Base-by-base conservation (phyloP, 345 rosid species). In the Lumnitzera racemosa region DNA sequence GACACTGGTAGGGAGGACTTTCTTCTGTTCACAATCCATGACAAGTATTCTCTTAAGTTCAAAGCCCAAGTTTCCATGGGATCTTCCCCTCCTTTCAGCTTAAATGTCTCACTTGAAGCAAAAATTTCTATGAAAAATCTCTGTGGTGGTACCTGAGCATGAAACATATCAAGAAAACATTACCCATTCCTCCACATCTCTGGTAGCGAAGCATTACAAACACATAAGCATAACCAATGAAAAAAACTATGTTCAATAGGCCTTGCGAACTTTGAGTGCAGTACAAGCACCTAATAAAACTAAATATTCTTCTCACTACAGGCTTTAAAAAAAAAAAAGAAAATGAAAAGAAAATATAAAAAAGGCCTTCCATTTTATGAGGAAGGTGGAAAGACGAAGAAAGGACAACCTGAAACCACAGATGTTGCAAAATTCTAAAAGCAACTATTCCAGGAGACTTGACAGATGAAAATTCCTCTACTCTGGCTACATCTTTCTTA, bases 331-430 rank as follows among this genome's bases (percentile, higher is more conserved):
- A 5, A 36, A 4, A 36, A 36, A 36, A 36, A 1, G 11, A 5
- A 53, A 53, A 53, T 53, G 56, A n/a, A 50, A 60, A 49, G 50
- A 27, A 60, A 48, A 50, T 15, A 49, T 20, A 31, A 14, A 50
- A 27, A 36, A 36, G 5, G 43, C 11, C 9, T 36, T 23, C 15
- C 56, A 53, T 49, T 10, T 23, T 12, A 53, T 29, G 27, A 24
- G 20, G 24, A 13, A 64, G 46, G 14, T 36, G 47, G n/a, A 23
- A 46, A 15, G n/a, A 52, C 56, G 36, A 16, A 54, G 24, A 25
- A 72, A 57, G 53, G 47, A 80, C 10, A 66, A 89, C 98, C 96
- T 91, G 90, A 81, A 71, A 73, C 92, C 95, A 91, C 46, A 89
- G 69, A 65, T 74, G 84, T 61, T 68, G 83, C 78, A 89, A 69